phyloP scores from a whole-genome alignment of 257 asterid species.

The Ballota nigra region DNA sequence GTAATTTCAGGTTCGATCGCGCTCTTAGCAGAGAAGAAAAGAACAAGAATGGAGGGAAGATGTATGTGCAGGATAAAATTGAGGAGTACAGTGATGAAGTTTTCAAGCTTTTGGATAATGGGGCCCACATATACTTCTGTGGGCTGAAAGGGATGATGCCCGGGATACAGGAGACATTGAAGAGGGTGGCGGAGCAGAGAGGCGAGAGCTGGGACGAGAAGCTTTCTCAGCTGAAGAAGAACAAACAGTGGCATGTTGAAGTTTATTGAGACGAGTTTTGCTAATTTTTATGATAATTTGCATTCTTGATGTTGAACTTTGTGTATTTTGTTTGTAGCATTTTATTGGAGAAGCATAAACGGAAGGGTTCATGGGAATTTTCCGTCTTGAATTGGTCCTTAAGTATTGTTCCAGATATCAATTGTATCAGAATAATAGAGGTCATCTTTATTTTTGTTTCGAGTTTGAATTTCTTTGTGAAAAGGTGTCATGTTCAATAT shows the following conservation, averaged over 20 bases:
- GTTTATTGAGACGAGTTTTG: constrained; percentile 48
- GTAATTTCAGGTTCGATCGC: constrained; percentile 70
- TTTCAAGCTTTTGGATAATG: constrained; percentile 76
- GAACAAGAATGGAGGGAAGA: constrained; percentile 87
- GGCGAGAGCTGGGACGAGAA: constrained; percentile 94
- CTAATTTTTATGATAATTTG: neutral
- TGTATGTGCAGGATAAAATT: constrained; percentile 95
- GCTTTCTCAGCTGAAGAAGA: constrained; percentile 81
- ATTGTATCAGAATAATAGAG: neutral
- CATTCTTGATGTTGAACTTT: constrained; percentile 18
- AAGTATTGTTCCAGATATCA: neutral
- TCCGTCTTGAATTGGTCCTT: neutral
- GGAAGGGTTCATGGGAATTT: neutral
- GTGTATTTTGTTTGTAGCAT: constrained; percentile 15
- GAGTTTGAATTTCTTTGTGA: too few relatives aligned
- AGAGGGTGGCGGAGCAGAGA: constrained; percentile 76
- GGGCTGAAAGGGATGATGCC: constrained; percentile 99
- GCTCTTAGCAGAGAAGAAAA: constrained; percentile 93
- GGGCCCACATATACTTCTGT: constrained; percentile 93
- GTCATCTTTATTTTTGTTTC: neutral
- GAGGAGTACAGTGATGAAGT: constrained; percentile 94
- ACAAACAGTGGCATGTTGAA: constrained; percentile 98
- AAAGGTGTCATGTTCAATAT: too few relatives aligned
- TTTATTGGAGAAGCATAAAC: neutral
- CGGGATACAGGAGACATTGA: constrained; percentile 90